These are phyloP conservation scores for Mycena albidolilacea DNA, from an alignment of 768 basidiomycete genomes.

Conservation along the genomic window DNA sequence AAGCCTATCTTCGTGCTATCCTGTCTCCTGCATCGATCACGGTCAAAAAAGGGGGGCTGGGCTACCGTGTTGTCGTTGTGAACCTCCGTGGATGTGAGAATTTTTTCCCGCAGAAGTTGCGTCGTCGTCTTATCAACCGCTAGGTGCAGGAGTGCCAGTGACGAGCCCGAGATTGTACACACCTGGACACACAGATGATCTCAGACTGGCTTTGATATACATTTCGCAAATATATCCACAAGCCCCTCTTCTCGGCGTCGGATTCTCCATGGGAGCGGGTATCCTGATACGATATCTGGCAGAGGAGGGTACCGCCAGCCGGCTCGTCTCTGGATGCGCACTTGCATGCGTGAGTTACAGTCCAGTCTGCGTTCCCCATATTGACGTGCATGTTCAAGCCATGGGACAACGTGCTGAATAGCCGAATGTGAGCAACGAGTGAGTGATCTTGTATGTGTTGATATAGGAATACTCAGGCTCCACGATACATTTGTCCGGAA, in stretches of 20 bases:
- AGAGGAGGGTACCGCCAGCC: slow-evolving; percentile 16
- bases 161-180: slow-evolving; percentile 26
- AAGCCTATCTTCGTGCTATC: slow-evolving; percentile 12
- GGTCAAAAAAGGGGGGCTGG: slow-evolving; percentile 11
- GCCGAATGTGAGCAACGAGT: neutral
- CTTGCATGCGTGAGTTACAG: slow-evolving; percentile 1
- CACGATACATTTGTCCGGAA: neutral
- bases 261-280: slow-evolving; percentile 24
- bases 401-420: slow-evolving; percentile 24
- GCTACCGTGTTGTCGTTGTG: neutral
- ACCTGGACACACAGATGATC: slow-evolving; percentile 20
- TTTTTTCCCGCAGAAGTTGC: neutral
- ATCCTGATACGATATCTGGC: slow-evolving; percentile 21
- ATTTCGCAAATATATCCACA: slow-evolving; percentile 17
- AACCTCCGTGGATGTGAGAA: slow-evolving; percentile 13
- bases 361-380: neutral
- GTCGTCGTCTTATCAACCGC: neutral
- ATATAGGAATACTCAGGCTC: slow-evolving; percentile 4
- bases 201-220: slow-evolving; percentile 19
- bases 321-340: slow-evolving; percentile 13
- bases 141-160: slow-evolving; percentile 24
- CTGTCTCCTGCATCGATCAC: slow-evolving; percentile 13
- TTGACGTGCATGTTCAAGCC: neutral
- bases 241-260: slow-evolving; percentile 17
- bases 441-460: neutral